Conservation (phyloP, 1,284 basidiomycete species). For the Coriolopsis trogii region DNA sequence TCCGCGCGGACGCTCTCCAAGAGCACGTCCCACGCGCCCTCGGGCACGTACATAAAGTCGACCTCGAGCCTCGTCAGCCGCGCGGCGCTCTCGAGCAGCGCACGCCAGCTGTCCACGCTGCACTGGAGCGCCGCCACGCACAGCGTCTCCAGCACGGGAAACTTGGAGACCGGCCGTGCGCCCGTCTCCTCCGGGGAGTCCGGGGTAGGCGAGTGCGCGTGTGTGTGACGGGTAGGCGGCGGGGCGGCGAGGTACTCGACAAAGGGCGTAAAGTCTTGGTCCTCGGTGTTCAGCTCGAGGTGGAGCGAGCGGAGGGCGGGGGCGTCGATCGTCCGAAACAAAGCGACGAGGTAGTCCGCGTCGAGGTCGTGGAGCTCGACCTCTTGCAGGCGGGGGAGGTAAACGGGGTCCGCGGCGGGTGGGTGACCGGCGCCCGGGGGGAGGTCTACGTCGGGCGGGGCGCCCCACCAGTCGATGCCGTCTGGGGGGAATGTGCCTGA, state of each 20-base stretch:
- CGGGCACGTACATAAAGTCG: constrained; percentile 44
- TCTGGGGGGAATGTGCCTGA: constrained; percentile 28
- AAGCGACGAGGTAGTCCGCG: constrained; percentile 46
- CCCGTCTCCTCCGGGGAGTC: background rate
- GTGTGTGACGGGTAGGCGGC: constrained; percentile 5
- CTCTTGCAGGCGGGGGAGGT: constrained; percentile 44
- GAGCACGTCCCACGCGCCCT: constrained; percentile 42
- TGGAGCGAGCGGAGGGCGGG: constrained; percentile 47
- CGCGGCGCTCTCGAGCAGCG: constrained; percentile 39
- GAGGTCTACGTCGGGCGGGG: constrained; percentile 9
- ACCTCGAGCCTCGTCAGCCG: constrained; percentile 47
- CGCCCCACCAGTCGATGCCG: constrained; percentile 25
- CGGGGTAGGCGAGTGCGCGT: background rate
- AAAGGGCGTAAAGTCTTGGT: constrained; percentile 53
- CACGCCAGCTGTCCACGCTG: constrained; percentile 38
- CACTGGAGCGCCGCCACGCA: constrained; percentile 51
- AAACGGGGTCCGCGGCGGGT: constrained; percentile 30
- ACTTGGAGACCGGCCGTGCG: constrained; percentile 7
- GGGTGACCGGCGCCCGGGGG: constrained; percentile 35
- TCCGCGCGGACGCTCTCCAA: constrained; percentile 11
- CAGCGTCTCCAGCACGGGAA: constrained; percentile 45
- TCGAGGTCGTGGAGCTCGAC: constrained; percentile 57
- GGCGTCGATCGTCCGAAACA: constrained; percentile 47
- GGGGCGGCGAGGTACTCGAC: constrained; percentile 42
- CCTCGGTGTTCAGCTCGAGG: constrained; percentile 47